Percentiles rank a stretch among this genome's conserved stretches.
phyloP scores from a whole-genome alignment of 352 stramenopile genomes.

The Phytophthora agathidicida region DNA sequence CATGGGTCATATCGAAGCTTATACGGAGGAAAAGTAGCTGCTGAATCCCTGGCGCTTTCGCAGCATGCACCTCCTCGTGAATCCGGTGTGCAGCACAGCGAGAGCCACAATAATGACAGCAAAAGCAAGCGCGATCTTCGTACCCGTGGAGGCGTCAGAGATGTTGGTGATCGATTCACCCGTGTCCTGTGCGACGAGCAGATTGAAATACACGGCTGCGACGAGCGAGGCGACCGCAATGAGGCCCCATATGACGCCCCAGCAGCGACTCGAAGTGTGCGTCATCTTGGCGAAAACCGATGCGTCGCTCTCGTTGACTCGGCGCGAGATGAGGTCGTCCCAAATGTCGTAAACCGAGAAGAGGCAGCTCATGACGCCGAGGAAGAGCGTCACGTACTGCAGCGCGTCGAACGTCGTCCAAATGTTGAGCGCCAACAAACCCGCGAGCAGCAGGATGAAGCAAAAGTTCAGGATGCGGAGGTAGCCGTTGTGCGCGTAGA shows the following conservation, averaged over 20 bases:
- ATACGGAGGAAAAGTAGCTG: conserved; percentile 42
- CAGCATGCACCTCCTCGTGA: conserved; percentile 79
- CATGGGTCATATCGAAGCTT: conserved; percentile 23
- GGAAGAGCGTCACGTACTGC: conserved; percentile 88
- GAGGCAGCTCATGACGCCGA: conserved; percentile 92
- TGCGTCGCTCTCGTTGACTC: conserved; percentile 88
- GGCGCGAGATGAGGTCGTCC: conserved; percentile 90
- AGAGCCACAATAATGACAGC: conserved; percentile 57
- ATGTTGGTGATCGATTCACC: conserved; percentile 54
- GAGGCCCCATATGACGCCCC: conserved; percentile 89
- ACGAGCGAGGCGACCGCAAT: conserved; percentile 79
- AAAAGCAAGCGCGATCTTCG: conserved; percentile 57
- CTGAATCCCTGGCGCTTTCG: conserved; percentile 44
- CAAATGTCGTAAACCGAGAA: conserved; percentile 93
- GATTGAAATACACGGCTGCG: conserved; percentile 85
- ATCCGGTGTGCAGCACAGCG: conserved; percentile 65
- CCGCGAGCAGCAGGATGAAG: conserved; percentile 86
- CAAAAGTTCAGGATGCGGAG: conserved; percentile 81
- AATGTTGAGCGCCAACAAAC: conserved; percentile 76
- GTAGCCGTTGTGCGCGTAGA: conserved; percentile 89
- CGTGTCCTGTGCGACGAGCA: conserved; percentile 70
- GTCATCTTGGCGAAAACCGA: conserved; percentile 91
- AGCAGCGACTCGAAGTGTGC: conserved; percentile 90
- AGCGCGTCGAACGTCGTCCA: conserved; percentile 67
- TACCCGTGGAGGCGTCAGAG: conserved; percentile 60